Base-by-base conservation (phyloP, 208 protist genomes). In the Trypanosoma cruzi region DNA sequence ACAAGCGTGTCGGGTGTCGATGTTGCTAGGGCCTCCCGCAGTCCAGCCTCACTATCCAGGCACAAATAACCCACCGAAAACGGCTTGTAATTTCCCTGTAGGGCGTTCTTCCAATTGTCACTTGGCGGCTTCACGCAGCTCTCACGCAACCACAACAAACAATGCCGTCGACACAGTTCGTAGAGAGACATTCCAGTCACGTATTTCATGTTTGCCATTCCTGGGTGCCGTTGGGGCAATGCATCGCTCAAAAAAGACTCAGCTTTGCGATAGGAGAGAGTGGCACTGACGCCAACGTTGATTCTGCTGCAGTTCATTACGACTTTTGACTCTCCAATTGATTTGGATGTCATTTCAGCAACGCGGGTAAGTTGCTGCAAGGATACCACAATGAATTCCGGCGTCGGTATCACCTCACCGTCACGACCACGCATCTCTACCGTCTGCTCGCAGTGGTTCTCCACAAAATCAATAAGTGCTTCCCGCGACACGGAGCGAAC, bases 361-460 rank as follows among this genome's bases (percentile, higher is more conserved):
- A 26, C 57, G 22, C 64, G 70, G 2, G 81, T 71, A 18, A 92
- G 69, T 14, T 72, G 57, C 59, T 73, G 73, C 16, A 67, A 79
- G 16, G 85, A 88, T 20, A 90, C 62, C 11, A 93, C 79, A 13
- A 93, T 40, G 55, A 96, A 96, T 75, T 93, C 87, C 3, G 90
- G 80, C 76, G 85, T 73, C 2, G 77, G 63, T 34, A 91, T 58
- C 32, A 50, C 29, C 63, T 89, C 84, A 5, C 90, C 90, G 52
- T 77, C 57, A 58, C 87, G 77, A 57, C 86, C 77, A 31, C 74
- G 79, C 71, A 86, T 79, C 16, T 86, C 79, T 3, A 96, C 48
- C 56, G 86, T 57, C 67, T 86, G 71, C 46, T 73, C 77, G 73
- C 90, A 96, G 79, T 88, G 86, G 48, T 84, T 69, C 65, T 93